These are phyloP conservation scores for Penicillium lagena DNA, from an alignment of 495 filamentous ascomycete genomes.

Conservation along the genomic window DNA sequence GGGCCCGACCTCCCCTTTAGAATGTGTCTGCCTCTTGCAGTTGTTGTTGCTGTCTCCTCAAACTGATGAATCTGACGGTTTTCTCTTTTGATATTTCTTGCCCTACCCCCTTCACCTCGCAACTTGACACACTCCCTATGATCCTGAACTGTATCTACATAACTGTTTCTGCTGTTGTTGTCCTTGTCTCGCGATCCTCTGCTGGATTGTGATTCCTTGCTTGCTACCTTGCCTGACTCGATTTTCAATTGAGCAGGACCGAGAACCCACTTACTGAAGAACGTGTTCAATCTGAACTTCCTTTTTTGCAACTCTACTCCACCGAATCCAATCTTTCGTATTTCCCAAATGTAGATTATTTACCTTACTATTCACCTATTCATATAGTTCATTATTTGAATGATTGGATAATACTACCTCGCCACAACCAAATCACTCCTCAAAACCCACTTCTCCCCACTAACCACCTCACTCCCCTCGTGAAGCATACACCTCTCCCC, in stretches of 20 bases:
- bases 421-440: slow-evolving; percentile 79
- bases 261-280: no score
- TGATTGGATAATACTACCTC: slow-evolving; percentile 23
- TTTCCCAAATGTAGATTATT: neutral
- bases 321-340: neutral
- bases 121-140: slow-evolving; percentile 18
- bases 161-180: slow-evolving; percentile 12
- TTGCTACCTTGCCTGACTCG: no score
- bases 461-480: slow-evolving; percentile 71
- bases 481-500: slow-evolving; percentile 86
- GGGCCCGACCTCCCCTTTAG: neutral
- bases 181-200: slow-evolving; percentile 17
- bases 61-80: neutral
- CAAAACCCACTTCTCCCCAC: slow-evolving; percentile 91
- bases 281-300: neutral
- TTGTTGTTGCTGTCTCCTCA: neutral
- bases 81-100: neutral
- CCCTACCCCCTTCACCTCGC: neutral
- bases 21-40: neutral
- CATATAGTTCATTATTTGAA: neutral
- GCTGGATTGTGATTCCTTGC: slow-evolving; percentile 1
- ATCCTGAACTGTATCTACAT: slow-evolving; percentile 21
- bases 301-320: neutral
- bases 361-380: neutral
- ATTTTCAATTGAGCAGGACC: no score